Base-by-base conservation (phyloP, 345 rosid genomes). In the Capsella bursapastoris region DNA sequence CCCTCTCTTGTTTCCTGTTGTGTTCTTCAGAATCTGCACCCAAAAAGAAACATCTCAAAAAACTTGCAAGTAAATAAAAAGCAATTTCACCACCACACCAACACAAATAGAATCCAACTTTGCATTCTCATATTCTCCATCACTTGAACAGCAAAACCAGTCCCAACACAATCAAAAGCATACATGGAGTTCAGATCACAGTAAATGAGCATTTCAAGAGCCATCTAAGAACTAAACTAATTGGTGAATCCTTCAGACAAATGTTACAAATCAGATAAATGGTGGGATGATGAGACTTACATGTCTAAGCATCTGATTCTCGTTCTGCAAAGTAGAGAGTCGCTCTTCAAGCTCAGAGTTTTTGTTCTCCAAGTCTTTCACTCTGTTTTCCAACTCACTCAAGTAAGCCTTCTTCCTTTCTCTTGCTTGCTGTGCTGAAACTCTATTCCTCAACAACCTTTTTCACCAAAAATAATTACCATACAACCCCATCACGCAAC, bases 401-500 rank as follows among this genome's bases (percentile, higher is more conserved):
- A 95, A 72, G 86, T 95, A 92, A 3, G 87, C 99, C 57, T 95
- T 95, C 72, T 95, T 95, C 85, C 98, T 89, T 76, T 95, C 99
- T 82, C 99, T 90, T 44, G 98, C 99, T 81, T 95, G 99, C 74
- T 95, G 99, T 1, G 99, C 99, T 32, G 99, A 95, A 18, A 95
- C 99, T 89, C 99, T 89, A 78, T 95, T 95, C 84, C 99, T 90
- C 89, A 95, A 70, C 88, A 95, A 86, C 92, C 99, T 95, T 71
- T 71, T 6, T 48, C 0, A 34, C 2, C 49, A 34, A 34, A 34
- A 38, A 6, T 2, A 44, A 48, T 75, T 63, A 73, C 59, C 52
- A 50, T 66, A 77, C 72, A 62, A 0, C 31, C 63, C 25, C 53
- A 68, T 60, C 74, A 75, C 44, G 35, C 52, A 48, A 49, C 72